Evolutionary conservation across 768 basidiomycete species (phyloP), one percentile per base, ranked within the genome.

Genomic region (Amyloporia xantha): DNA sequence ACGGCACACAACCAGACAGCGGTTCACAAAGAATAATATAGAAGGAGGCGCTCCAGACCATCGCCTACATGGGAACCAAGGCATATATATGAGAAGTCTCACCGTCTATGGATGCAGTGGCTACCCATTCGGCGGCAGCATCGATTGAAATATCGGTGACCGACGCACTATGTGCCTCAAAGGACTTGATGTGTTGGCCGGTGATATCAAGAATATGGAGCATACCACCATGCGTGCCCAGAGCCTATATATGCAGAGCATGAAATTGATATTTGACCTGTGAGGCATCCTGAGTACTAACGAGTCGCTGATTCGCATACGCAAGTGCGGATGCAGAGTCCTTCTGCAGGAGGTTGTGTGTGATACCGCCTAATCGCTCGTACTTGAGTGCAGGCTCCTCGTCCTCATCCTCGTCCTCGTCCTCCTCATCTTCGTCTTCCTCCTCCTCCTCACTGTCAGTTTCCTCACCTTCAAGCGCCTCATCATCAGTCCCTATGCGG

Each of bases 351-450:
- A 96, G 68, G 57, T 90, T 87, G 3, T 80, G 78, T 24, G 87
- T 68, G 0, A 77, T 67, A 1, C 90, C 88, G 20, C 76, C 76
- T 47, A 96, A 76, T 38, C 86, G 81, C 56, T 88, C 83, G 61
- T 97, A 98, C 64, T 97, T 98, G 59, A 98, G 73, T 0, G 86
- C 78, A 28, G 89, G 93, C 69, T 95, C 93, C 17, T 93, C 90
- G 23, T 94, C 91, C 1, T 92, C 92, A 0, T 84, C 84, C 0
- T 82, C 82, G 0, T 81, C 82, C 0, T 77, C 77, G 0, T 80
- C 80, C 0, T 78, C 79, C 0, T 77, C 76, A 0, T 74, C 77
- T 0, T 74, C 75, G 0, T 57, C 64, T 0, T 59, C 62, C 0
- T 57, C 63, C 0, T 40, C 51, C 4, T 59, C 65, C 9, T 57